Conservation (phyloP, 108 stramenopile genomes). For the Hondaea fermentalgiana region DNA sequence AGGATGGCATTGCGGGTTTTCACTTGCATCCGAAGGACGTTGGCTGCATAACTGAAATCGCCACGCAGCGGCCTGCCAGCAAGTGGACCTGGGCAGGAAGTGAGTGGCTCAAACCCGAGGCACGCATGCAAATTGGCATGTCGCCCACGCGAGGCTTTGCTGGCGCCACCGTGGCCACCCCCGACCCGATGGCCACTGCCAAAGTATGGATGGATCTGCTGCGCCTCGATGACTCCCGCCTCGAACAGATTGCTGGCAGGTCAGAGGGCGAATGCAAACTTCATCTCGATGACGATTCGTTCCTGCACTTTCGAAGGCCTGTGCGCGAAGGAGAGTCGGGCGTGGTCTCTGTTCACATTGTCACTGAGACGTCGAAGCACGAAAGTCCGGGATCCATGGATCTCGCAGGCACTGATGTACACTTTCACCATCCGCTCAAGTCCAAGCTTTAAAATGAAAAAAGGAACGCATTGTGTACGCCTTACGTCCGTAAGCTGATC, state of each 20-base stretch:
- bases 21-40: not conserved
- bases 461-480: not conserved
- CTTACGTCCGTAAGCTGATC: too few relatives aligned
- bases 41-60: not conserved
- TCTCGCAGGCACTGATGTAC: not conserved
- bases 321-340: not conserved
- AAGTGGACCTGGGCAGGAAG: constrained; percentile 14
- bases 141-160: not conserved
- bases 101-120: not conserved
- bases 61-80: not conserved
- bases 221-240: not conserved
- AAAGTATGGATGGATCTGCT: not conserved
- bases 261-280: not conserved
- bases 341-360: not conserved
- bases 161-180: not conserved
- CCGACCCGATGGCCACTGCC: not conserved
- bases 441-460: not conserved
- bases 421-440: not conserved
- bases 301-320: not conserved
- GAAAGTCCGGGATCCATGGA: not conserved
- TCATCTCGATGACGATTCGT: not conserved
- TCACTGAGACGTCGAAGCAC: not conserved
- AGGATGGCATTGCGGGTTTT: constrained; percentile 10
- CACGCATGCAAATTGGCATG: not conserved
- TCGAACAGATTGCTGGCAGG: not conserved